Evolutionary conservation across 805 yeast species (phyloP).

Genomic region (Sungouiella thailandica): DNA sequence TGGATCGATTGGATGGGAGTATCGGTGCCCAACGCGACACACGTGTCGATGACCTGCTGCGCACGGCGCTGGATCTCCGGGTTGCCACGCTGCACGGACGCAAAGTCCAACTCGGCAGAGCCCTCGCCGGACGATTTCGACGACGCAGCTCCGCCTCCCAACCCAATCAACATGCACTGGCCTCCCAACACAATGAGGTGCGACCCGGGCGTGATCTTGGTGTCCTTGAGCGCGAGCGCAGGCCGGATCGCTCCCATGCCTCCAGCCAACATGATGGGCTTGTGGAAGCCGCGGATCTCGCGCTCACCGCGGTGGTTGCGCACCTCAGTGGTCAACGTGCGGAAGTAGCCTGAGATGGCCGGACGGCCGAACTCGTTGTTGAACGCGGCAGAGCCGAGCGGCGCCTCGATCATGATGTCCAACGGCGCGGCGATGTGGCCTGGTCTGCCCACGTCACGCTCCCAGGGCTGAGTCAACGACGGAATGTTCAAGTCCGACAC

Average conservation of each 20-base stretch:
- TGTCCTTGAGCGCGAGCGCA: slow-evolving; percentile 80
- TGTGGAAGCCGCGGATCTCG: slow-evolving; percentile 93
- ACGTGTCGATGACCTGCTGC: slow-evolving; percentile 94
- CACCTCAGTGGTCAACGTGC: slow-evolving; percentile 85
- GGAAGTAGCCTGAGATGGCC: slow-evolving; percentile 91
- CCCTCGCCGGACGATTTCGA: slow-evolving; percentile 95
- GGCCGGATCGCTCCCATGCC: slow-evolving; percentile 98
- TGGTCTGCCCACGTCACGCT: slow-evolving; percentile 83
- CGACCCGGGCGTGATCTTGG: slow-evolving; percentile 86
- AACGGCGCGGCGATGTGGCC: slow-evolving; percentile 86
- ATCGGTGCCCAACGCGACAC: slow-evolving; percentile 71
- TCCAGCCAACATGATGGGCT: slow-evolving; percentile 99
- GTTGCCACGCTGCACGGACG: slow-evolving; percentile 98
- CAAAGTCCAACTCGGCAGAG: slow-evolving; percentile 93
- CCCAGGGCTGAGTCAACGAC: slow-evolving; percentile 90
- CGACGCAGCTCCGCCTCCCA: slow-evolving; percentile 99
- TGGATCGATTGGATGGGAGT: slow-evolving; percentile 91
- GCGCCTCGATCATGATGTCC: slow-evolving; percentile 96
- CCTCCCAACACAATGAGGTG: slow-evolving; percentile 94
- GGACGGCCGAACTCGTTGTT: slow-evolving; percentile 99
- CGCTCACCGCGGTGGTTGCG: slow-evolving; percentile 53
- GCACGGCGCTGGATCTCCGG: slow-evolving; percentile 99
- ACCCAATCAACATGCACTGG: slow-evolving; percentile 94
- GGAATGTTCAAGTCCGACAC: slow-evolving; percentile 91
- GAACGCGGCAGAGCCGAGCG: slow-evolving; percentile 96